Base-by-base conservation (phyloP, 1,139 yeast genomes). In the Pichia sp. region DNA sequence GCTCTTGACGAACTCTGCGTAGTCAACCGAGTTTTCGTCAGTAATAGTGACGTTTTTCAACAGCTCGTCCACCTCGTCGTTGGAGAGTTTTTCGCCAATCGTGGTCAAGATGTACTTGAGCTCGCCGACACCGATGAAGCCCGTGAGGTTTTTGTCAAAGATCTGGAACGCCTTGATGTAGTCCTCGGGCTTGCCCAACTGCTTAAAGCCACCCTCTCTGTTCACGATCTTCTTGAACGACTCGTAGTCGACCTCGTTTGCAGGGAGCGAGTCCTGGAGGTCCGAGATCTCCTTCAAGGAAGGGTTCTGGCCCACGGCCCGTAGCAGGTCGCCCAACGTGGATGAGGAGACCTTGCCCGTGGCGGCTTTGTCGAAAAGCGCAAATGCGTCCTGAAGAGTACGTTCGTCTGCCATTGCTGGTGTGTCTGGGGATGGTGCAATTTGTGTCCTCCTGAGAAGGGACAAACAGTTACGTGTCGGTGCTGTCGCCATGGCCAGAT, bases 271-370 rank as follows among this genome's bases (percentile, higher is more conserved):
- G 11, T 59, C 59, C 72, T 87, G 90, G 59, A 89, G 78, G 61
- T 87, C 92, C 38, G 85, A 75, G 59, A 90, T 87, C 72, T 90
- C 96, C 31, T 93, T 90, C 65, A 89, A 80, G 10, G 99, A 92
- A 60, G 99, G 99, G 76, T 95, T 95, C 75, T 93, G 98, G 38
- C 99, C 99, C 58, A 93, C 93, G 3, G 99, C 97, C 71, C 99
- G 81, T 59, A 95, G 80, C 65, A 95, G 81, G 68, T 95, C 99
- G 45, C 98, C 99, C 56, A 95, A 79, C 58, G 89, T 86, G 63
- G 86, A 90, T 59, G 82, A 80, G n/a, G 97, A 85, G 58, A 95
- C 93, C 70, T 85, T 81, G 16, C 99, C 99, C 47, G 95, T 89
- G 45, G 97, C 99, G 67, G 90, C 89, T 75, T 92, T 92, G 76